Percentiles rank a stretch among this genome's conserved stretches.
Evolutionary conservation across 129 eudicot genomes (phyloP).

Genomic region (Pulicaria dysenterica): DNA sequence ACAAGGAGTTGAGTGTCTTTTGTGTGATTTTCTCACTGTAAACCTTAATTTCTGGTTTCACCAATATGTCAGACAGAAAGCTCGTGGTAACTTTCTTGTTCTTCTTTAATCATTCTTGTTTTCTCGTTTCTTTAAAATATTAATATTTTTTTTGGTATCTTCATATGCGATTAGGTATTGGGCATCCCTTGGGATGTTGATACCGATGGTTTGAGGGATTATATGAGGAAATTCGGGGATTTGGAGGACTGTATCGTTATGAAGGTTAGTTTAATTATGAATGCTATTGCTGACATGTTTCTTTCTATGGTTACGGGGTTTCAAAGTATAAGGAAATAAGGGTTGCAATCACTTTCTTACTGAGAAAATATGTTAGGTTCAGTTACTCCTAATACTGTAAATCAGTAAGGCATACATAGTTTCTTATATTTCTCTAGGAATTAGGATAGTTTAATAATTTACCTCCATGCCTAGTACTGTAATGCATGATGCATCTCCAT

Average conservation of each 20-base stretch:
- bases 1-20: constrained; percentile 45
- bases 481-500: background rate
- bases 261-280: constrained; percentile 63
- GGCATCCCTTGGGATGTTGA: constrained; percentile 97
- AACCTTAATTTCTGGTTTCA: constrained; percentile 18
- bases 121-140: background rate
- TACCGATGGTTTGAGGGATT: constrained; percentile 84
- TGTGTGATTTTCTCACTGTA: constrained; percentile 25
- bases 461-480: background rate
- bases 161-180: constrained; percentile 56
- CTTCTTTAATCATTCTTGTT: background rate
- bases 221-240: constrained; percentile 91
- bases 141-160: background rate
- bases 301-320: background rate
- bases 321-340: background rate
- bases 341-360: background rate
- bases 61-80: constrained; percentile 69
- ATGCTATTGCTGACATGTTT: background rate
- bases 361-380: background rate
- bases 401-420: background rate
- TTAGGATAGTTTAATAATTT: background rate
- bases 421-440: background rate
- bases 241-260: constrained; percentile 96
- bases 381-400: background rate
- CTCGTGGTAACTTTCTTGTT: constrained; percentile 67